Evolutionary conservation across 179 eudicot species (phyloP).

Genomic region (Beta lomatogona): DNA sequence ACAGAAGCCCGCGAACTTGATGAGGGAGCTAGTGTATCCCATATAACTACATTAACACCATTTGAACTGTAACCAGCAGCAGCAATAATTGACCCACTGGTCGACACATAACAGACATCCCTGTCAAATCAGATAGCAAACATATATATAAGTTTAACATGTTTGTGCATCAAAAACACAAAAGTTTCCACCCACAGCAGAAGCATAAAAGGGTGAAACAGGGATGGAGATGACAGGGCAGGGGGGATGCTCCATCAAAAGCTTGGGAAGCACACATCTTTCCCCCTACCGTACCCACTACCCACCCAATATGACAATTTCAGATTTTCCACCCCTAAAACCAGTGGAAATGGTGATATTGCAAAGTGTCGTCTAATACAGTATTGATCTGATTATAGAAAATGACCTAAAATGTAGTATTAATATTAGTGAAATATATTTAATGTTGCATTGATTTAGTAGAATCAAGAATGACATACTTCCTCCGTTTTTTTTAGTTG

Average conservation of each 20-base stretch:
- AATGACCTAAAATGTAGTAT: no score
- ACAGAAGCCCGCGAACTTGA: constrained; percentile 92
- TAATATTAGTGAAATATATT: no score
- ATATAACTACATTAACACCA: constrained; percentile 82
- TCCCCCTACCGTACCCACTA: neutral
- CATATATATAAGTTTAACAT: neutral
- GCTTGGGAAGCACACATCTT: neutral
- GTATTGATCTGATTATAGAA: no score
- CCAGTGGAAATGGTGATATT: neutral
- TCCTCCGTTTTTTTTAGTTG: no score
- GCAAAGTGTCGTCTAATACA: no score
- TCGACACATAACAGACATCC: constrained; percentile 82
- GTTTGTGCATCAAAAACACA: neutral
- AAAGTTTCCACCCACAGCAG: neutral
- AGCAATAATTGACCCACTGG: constrained; percentile 95
- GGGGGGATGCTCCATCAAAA: neutral
- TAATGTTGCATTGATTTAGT: no score
- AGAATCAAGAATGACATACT: no score
- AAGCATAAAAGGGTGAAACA: neutral
- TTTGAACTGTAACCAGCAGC: constrained; percentile 87
- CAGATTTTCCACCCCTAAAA: neutral
- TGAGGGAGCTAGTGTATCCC: constrained; percentile 99
- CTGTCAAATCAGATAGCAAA: constrained; percentile 42
- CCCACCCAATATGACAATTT: neutral
- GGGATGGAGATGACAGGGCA: neutral